Percentiles rank a stretch among this genome's conserved stretches.
Conservation (phyloP, 148 eudicot species). For the Bassia scoparia region DNA sequence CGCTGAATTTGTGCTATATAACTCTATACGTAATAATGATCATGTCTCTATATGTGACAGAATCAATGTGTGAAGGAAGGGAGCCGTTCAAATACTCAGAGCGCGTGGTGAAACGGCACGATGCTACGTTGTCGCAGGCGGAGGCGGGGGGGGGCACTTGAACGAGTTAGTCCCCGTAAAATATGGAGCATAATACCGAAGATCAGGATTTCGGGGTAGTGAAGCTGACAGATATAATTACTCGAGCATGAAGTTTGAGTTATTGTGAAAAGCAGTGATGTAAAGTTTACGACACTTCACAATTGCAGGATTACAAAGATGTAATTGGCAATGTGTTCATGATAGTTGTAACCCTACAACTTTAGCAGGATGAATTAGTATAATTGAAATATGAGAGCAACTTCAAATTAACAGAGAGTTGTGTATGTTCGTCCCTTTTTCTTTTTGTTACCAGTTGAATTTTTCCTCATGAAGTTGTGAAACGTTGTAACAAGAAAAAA, state of each 20-base stretch:
- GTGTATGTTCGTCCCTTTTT: not conserved
- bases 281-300: conserved; percentile 32
- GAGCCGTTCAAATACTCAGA: conserved; percentile 55
- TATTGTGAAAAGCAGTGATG: conserved; percentile 48
- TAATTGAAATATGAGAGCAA: not conserved
- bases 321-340: conserved; percentile 27
- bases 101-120: conserved; percentile 72
- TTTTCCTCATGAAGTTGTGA: not conserved
- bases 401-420: not conserved
- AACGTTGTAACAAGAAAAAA: not conserved
- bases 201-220: conserved; percentile 70
- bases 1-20: too few species aligned
- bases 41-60: conserved; percentile 31
- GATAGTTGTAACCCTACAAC: conserved; percentile 29
- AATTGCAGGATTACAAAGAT: conserved; percentile 23
- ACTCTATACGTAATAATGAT: too few species aligned
- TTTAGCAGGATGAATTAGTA: conserved; percentile 6
- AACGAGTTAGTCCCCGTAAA: conserved; percentile 41
- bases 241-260: conserved; percentile 66
- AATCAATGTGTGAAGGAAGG: conserved; percentile 59
- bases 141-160: conserved; percentile 70
- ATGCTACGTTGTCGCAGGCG: conserved; percentile 81
- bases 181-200: conserved; percentile 59
- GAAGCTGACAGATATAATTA: conserved; percentile 71
- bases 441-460: not conserved